Evolutionary conservation across 495 filamentous ascomycete genomes (phyloP).

Genomic region (Penicillium goetzii): DNA sequence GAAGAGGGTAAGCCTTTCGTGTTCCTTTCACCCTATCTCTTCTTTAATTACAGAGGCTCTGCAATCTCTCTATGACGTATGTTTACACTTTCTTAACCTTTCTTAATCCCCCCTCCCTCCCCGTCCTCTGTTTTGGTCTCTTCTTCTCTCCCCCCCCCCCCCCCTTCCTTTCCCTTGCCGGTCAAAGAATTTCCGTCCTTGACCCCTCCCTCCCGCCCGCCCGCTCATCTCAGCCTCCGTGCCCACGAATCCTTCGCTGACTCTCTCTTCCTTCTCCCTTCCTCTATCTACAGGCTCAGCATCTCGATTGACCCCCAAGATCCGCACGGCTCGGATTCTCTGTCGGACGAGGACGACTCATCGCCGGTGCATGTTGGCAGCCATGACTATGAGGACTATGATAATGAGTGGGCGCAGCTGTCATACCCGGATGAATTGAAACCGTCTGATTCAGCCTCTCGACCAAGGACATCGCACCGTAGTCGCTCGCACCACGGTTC

Average conservation of each 20-base stretch:
- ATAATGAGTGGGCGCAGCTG: constrained; percentile 53
- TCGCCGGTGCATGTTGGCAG: constrained; percentile 57
- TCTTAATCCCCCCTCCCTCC: constrained; percentile 11
- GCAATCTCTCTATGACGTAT: constrained; percentile 37
- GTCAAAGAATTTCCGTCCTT: too few species aligned
- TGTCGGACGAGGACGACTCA: constrained; percentile 58
- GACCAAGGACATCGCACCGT: constrained; percentile 58
- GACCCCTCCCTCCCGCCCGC: background rate
- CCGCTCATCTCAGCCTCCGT: constrained; percentile 30
- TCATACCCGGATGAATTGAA: constrained; percentile 68
- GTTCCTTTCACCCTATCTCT: constrained; percentile 3
- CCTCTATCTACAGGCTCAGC: constrained; percentile 45
- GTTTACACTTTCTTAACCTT: constrained; percentile 23
- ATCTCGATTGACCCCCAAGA: constrained; percentile 51
- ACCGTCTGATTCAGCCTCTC: constrained; percentile 82
- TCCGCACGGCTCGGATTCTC: constrained; percentile 48
- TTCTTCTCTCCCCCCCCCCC: background rate
- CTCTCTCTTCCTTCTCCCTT: constrained; percentile 3
- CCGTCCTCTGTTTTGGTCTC: constrained; percentile 12
- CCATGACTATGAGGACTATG: constrained; percentile 56
- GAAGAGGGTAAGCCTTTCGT: constrained; percentile 11
- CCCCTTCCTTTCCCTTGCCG: background rate
- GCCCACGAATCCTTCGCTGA: constrained; percentile 42
- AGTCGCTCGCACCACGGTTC: constrained; percentile 46
- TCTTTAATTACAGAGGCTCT: constrained; percentile 13